A percentile compares a stretch with the other conserved stretches of the same genome.
Evolutionary conservation across 2,329 filamentous ascomycete genomes (phyloP).

Genomic region (Ophidiomyces ophidiicola): DNA sequence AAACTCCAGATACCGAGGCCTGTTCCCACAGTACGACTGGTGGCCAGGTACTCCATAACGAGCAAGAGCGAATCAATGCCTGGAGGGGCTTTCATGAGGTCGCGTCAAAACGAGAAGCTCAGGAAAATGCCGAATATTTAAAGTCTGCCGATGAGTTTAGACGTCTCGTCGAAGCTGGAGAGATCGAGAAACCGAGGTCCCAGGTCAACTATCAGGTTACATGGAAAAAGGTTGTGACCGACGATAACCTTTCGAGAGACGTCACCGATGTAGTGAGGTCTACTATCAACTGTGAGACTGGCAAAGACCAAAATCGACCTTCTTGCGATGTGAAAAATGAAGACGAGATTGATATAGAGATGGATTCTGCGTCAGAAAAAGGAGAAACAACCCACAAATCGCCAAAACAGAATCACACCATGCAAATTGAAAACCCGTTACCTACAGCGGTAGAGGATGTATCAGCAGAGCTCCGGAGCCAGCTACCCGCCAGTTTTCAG

Average conservation of each 20-base stretch:
- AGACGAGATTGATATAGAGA: constrained; percentile 34
- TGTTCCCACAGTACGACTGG: not conserved
- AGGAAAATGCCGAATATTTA: constrained; percentile 23
- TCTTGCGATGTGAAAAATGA: constrained; percentile 19
- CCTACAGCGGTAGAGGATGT: constrained; percentile 31
- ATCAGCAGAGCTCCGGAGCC: constrained; percentile 53
- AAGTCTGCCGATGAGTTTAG: constrained; percentile 18
- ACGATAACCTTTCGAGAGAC: constrained; percentile 20
- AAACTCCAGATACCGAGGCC: not conserved
- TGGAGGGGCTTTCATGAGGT: constrained; percentile 30
- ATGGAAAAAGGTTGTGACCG: constrained; percentile 28
- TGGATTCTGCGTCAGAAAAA: constrained; percentile 15
- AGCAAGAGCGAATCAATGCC: constrained; percentile 20
- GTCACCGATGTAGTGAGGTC: constrained; percentile 18
- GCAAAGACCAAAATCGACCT: constrained; percentile 31
- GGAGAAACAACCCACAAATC: not conserved
- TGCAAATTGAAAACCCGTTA: not conserved
- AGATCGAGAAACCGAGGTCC: constrained; percentile 12
- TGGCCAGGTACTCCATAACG: not conserved
- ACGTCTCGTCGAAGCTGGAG: constrained; percentile 10
- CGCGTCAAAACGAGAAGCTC: constrained; percentile 25
- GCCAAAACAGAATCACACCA: not conserved
- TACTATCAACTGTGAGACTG: constrained; percentile 13
- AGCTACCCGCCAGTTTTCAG: constrained; percentile 65
- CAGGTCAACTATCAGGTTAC: constrained; percentile 25